These are phyloP conservation scores for Auxenochlorella pyrenoidosa DNA, from an alignment of 139 green algal genomes.

Conservation along the genomic window DNA sequence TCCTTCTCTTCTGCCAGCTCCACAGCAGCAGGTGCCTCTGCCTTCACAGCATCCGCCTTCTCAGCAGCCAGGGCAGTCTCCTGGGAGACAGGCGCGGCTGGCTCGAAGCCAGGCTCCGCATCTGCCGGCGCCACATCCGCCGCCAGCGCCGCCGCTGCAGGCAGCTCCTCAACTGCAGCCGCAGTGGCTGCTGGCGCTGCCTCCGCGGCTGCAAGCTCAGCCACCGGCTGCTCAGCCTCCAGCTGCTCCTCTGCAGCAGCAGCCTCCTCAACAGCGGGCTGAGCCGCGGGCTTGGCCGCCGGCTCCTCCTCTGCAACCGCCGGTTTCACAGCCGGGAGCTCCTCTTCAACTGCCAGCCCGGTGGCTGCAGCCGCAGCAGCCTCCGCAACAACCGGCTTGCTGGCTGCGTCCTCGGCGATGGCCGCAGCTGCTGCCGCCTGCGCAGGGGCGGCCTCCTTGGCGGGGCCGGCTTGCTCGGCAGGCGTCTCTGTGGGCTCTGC, in stretches of 20 bases:
- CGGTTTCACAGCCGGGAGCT: background rate
- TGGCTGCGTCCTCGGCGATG: background rate
- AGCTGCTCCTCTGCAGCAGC: background rate
- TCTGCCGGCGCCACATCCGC: background rate
- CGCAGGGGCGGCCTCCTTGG: background rate
- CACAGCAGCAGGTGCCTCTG: background rate
- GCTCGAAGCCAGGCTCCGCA: background rate
- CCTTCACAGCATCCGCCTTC: background rate
- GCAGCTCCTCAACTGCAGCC: background rate
- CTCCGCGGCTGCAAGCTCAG: background rate
- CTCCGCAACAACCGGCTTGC: background rate
- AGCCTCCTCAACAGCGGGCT: background rate
- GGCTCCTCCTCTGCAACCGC: background rate
- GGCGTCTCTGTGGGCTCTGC: background rate
- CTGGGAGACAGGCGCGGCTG: background rate
- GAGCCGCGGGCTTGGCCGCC: too few relatives aligned
- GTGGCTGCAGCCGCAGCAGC: background rate
- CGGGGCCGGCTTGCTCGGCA: background rate
- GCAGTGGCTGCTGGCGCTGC: background rate
- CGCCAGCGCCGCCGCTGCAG: background rate
- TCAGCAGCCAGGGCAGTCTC: background rate
- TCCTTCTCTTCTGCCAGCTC: too few relatives aligned
- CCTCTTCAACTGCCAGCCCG: background rate
- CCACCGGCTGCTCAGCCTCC: background rate
- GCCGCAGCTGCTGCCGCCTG: background rate